These are phyloP conservation scores for Periconia digitata DNA, from an alignment of 2,329 filamentous ascomycete genomes.

Conservation along the genomic window DNA sequence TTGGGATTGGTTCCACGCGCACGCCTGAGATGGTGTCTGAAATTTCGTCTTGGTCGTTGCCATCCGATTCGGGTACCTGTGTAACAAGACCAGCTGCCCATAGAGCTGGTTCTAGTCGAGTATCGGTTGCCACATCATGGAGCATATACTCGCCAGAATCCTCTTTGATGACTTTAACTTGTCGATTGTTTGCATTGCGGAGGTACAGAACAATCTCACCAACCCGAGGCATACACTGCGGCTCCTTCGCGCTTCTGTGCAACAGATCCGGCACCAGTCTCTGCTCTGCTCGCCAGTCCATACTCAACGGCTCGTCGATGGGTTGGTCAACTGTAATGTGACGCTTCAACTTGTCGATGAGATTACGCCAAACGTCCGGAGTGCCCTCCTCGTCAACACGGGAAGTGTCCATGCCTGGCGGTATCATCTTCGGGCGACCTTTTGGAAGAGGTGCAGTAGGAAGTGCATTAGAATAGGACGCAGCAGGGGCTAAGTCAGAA, in stretches of 20 bases:
- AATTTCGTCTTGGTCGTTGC: slow-evolving; percentile 48
- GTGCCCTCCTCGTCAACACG: slow-evolving; percentile 55
- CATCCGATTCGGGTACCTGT: slow-evolving; percentile 50
- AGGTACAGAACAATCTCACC: slow-evolving; percentile 61
- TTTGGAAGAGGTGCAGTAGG: slow-evolving; percentile 1
- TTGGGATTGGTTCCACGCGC: slow-evolving; percentile 59
- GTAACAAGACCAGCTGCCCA: slow-evolving; percentile 63
- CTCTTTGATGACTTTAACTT: slow-evolving; percentile 30
- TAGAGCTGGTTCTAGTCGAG: slow-evolving; percentile 44
- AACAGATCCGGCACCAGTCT: slow-evolving; percentile 47
- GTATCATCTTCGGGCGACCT: slow-evolving; percentile 21
- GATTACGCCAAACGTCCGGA: slow-evolving; percentile 54
- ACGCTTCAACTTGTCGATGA: slow-evolving; percentile 52
- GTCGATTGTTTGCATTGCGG: slow-evolving; percentile 30
- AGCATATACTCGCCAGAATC: slow-evolving; percentile 23
- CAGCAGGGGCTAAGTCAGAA: neutral
- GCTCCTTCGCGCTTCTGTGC: slow-evolving; percentile 45
- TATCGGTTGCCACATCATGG: slow-evolving; percentile 17
- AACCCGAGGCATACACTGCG: slow-evolving; percentile 55
- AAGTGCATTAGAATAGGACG: neutral
- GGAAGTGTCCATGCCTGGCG: slow-evolving; percentile 21
- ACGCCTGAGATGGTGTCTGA: slow-evolving; percentile 56
- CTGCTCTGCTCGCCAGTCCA: slow-evolving; percentile 60
- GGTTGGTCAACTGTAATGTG: slow-evolving; percentile 45
- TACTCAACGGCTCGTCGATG: slow-evolving; percentile 54